These are phyloP conservation scores for Hordeum pubiflorum DNA, from an alignment of 202 grass and related monocot genomes.

Conservation along the genomic window DNA sequence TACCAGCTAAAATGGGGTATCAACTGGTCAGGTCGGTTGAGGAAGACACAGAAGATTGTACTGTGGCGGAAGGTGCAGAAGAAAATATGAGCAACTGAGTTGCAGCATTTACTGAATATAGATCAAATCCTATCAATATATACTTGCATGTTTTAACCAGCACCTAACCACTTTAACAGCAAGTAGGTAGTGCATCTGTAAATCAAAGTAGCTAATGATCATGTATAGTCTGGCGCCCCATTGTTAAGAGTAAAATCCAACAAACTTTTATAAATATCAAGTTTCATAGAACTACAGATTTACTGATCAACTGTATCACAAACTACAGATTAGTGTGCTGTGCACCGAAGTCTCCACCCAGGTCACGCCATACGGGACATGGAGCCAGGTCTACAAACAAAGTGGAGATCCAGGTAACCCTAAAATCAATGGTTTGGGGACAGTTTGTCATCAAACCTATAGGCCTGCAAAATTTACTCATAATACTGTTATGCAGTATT, in stretches of 20 bases:
- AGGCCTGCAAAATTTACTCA: not conserved
- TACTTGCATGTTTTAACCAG: not conserved
- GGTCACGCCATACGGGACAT: not conserved
- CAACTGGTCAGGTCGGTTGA: not conserved
- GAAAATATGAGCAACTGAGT: not conserved
- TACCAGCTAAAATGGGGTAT: slow-evolving; percentile 8
- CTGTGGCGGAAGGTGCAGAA: not conserved
- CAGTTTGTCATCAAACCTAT: not conserved
- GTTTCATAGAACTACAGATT: not conserved
- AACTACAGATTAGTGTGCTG: not conserved
- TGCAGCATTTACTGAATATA: not conserved
- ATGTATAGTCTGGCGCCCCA: not conserved
- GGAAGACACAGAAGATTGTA: not conserved
- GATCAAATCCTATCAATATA: not conserved
- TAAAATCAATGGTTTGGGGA: not conserved
- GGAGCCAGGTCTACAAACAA: not conserved
- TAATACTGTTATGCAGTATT: not conserved
- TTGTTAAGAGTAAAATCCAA: not conserved
- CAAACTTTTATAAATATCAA: not conserved
- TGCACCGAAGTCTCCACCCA: not conserved
- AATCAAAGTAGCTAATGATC: not conserved
- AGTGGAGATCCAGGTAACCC: not conserved
- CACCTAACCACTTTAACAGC: not conserved
- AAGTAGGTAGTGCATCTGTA: not conserved
- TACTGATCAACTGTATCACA: not conserved